Evolutionary conservation across 441 rosid species (phyloP).

Genomic region (Pelargonium cotyledonis): DNA sequence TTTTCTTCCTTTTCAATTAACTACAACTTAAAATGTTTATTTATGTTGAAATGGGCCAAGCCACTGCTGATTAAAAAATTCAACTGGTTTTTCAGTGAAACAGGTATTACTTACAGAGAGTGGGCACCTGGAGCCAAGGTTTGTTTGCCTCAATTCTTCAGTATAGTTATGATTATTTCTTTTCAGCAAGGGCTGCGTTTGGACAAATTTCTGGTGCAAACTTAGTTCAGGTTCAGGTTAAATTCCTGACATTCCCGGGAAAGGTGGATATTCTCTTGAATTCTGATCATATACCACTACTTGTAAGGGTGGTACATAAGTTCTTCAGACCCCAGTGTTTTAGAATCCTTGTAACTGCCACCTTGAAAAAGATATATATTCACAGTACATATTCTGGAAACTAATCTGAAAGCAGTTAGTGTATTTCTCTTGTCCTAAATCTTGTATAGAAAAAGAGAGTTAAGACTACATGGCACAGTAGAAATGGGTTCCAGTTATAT

Average conservation of each 20-base stretch:
- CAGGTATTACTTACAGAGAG: conserved; percentile 87
- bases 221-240: conserved; percentile 12
- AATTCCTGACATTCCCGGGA: conserved; percentile 3
- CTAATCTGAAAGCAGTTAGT: not conserved
- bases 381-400: not conserved
- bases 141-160: conserved; percentile 19
- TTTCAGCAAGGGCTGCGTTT: not conserved
- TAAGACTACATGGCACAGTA: not conserved
- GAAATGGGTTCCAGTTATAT: not conserved
- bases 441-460: not conserved
- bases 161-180: not conserved
- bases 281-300: not conserved
- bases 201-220: not conserved
- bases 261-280: not conserved
- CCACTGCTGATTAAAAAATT: conserved; percentile 31
- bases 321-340: not conserved
- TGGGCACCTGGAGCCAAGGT: conserved; percentile 99
- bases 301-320: not conserved
- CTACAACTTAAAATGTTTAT: conserved; percentile 4
- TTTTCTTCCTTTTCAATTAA: conserved; percentile 1
- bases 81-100: conserved; percentile 49
- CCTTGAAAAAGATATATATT: not conserved
- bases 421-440: not conserved
- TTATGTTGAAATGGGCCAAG: conserved; percentile 22
- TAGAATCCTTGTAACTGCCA: not conserved